Evolutionary conservation across 768 basidiomycete species (phyloP).

Genomic region (Leccinum variicolor): DNA sequence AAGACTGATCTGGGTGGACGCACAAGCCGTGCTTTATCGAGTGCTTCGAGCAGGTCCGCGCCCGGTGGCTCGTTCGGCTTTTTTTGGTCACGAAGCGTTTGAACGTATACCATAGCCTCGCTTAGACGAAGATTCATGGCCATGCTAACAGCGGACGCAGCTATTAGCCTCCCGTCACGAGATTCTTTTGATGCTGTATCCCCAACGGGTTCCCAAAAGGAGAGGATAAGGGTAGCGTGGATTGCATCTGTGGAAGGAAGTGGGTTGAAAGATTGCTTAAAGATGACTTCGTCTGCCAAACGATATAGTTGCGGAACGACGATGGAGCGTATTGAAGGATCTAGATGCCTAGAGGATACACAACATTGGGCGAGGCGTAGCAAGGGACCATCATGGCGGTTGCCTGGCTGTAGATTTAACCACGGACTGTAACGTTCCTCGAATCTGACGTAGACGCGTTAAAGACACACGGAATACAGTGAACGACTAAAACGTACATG

Average conservation of each 20-base stretch:
- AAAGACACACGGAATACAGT: neutral
- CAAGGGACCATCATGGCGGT: constrained; percentile 30
- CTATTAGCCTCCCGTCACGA: constrained; percentile 39
- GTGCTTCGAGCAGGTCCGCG: constrained; percentile 33
- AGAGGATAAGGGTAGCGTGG: constrained; percentile 39
- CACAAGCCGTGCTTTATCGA: constrained; percentile 38
- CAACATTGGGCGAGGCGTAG: constrained; percentile 46
- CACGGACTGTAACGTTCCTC: constrained; percentile 43
- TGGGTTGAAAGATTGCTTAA: constrained; percentile 40
- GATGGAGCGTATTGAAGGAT: constrained; percentile 31
- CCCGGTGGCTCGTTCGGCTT: constrained; percentile 24
- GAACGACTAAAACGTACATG: constrained; percentile 28
- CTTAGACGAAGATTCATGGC: constrained; percentile 43
- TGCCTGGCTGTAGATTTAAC: constrained; percentile 37
- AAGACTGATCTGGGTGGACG: constrained; percentile 10
- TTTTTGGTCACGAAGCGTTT: constrained; percentile 28
- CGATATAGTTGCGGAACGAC: constrained; percentile 40
- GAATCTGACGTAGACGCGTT: constrained; percentile 31
- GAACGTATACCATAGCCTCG: constrained; percentile 33
- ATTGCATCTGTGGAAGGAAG: constrained; percentile 41
- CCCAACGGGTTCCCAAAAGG: constrained; percentile 43
- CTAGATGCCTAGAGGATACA: constrained; percentile 43
- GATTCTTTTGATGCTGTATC: constrained; percentile 28
- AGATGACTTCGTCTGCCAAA: constrained; percentile 38
- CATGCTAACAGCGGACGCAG: constrained; percentile 43